phyloP scores from a whole-genome alignment of 2,329 filamentous ascomycete species.

The Macrophomina phaseolina region DNA sequence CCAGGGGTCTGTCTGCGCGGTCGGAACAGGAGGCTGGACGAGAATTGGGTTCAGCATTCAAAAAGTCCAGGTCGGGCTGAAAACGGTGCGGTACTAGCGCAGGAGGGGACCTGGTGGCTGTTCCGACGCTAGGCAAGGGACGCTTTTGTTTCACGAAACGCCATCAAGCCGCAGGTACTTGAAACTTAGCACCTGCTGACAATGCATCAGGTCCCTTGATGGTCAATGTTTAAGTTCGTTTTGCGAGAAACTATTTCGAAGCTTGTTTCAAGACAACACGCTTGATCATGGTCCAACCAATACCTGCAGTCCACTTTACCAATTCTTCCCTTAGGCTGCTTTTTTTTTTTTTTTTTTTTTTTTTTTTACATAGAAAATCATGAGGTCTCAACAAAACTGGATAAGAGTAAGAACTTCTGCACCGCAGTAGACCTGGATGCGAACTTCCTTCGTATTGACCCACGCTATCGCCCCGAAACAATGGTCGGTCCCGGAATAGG shows the following conservation, averaged over 20 bases:
- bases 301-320: no score
- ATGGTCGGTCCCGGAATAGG: conserved; percentile 32
- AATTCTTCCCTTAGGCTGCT: no score
- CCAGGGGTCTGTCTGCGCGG: not conserved
- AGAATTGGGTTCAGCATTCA: not conserved
- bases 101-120: not conserved
- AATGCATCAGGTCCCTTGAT: not conserved
- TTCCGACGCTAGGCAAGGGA: not conserved
- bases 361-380: no score
- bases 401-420: not conserved
- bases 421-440: no score
- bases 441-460: not conserved
- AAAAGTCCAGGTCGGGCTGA: not conserved
- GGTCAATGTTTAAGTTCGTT: not conserved
- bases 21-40: not conserved
- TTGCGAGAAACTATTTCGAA: not conserved
- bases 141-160: not conserved
- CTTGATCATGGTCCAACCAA: no score
- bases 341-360: no score
- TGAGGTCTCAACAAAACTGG: no score
- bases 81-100: not conserved
- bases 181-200: not conserved
- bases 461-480: not conserved
- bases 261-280: no score
- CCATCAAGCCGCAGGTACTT: conserved; percentile 1